phyloP scores from a whole-genome alignment of 1,284 basidiomycete species.

The Sanghuangporus baumii region DNA sequence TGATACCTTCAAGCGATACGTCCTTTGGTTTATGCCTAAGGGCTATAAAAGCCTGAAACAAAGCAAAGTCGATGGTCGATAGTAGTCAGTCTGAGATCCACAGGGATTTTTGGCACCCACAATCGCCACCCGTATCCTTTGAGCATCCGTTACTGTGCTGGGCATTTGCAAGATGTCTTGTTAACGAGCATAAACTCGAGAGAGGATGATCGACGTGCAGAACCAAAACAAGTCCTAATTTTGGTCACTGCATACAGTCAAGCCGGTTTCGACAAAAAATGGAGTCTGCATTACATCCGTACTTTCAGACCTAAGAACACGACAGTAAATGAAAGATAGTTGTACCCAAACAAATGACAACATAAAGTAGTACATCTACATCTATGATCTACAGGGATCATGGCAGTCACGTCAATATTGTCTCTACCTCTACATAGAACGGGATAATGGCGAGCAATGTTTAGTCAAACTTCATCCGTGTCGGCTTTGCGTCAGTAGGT shows the following conservation, averaged over 20 bases:
- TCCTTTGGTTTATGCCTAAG: constrained; percentile 7
- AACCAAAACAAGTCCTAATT: not conserved
- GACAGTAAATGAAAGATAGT: not conserved
- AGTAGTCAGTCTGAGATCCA: not conserved
- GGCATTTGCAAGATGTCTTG: not conserved
- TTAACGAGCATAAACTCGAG: not conserved
- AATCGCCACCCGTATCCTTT: not conserved
- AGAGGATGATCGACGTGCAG: not conserved
- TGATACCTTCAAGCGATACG: constrained; percentile 1
- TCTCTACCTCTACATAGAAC: not conserved
- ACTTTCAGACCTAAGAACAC: not conserved
- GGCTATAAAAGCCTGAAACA: constrained; percentile 4
- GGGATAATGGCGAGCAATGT: not conserved
- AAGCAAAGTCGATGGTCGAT: not conserved
- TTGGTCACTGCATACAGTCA: not conserved
- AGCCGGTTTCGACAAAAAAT: not conserved
- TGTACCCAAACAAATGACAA: not conserved
- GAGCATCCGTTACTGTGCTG: not conserved
- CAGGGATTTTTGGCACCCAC: not conserved
- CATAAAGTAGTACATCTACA: not conserved
- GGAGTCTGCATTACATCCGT: not conserved
- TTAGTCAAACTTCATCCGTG: constrained; percentile 81
- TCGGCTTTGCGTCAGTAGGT: constrained; percentile 68
- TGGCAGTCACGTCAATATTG: not conserved
- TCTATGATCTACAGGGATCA: not conserved